These are phyloP conservation scores for Jasminum sambac DNA, from an alignment of 257 asterid genomes.

Conservation along the genomic window DNA sequence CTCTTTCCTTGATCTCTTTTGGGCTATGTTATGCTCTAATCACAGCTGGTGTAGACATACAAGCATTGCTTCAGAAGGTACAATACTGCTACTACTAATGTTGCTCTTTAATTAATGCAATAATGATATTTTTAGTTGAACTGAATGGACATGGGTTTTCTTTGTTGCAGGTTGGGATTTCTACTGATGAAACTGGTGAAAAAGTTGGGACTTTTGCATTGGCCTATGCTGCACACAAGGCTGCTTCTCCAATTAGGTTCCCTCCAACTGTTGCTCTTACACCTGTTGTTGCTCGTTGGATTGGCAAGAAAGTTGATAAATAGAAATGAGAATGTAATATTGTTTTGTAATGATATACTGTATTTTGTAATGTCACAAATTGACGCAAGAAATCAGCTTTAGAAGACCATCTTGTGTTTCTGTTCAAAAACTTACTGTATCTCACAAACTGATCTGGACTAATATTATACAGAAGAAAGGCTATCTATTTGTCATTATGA, in stretches of 20 bases:
- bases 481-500: slow-evolving; percentile 12
- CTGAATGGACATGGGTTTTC: slow-evolving; percentile 10
- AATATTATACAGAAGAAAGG: slow-evolving; percentile 27
- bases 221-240: slow-evolving; percentile 98
- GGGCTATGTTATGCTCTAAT: slow-evolving; percentile 75
- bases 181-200: slow-evolving; percentile 70
- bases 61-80: slow-evolving; percentile 74
- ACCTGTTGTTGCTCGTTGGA: slow-evolving; percentile 89
- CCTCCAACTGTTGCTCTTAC: slow-evolving; percentile 98
- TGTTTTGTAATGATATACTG: background rate
- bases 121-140: background rate
- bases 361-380: slow-evolving; percentile 1
- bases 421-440: background rate
- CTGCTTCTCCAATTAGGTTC: slow-evolving; percentile 94
- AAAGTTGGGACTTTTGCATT: slow-evolving; percentile 93
- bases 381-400: slow-evolving; percentile 19
- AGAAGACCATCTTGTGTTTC: background rate
- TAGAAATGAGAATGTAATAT: slow-evolving; percentile 36
- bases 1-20: slow-evolving; percentile 88
- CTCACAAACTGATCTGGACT: background rate
- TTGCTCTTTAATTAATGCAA: background rate
- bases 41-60: slow-evolving; percentile 83
- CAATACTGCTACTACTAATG: background rate
- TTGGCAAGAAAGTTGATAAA: slow-evolving; percentile 77
- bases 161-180: slow-evolving; percentile 65